Conservation (phyloP, 345 rosid genomes). For the Aquilaria yunnanensis region DNA sequence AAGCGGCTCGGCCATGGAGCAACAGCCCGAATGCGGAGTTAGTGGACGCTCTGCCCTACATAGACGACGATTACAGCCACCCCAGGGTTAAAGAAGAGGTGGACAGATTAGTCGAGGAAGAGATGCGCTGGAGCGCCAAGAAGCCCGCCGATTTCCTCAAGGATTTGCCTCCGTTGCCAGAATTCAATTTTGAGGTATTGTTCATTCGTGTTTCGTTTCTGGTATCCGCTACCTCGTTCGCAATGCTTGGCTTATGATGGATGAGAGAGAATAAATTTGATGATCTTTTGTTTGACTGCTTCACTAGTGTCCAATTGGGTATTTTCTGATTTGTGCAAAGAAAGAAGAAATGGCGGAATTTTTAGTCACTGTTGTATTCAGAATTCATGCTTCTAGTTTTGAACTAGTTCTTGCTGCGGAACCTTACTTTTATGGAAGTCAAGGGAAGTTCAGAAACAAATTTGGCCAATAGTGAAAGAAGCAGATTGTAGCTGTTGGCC, state of each 20-base stretch:
- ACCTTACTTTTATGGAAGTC: too few relatives aligned
- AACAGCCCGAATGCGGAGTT: conserved; percentile 53
- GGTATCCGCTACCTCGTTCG: too few relatives aligned
- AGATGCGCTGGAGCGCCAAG: conserved; percentile 90
- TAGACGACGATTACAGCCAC: conserved; percentile 84
- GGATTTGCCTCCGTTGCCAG: conserved; percentile 69
- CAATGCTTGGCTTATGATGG: too few relatives aligned
- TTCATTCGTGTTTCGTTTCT: too few relatives aligned
- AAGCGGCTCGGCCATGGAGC: conserved; percentile 57
- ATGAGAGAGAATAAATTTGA: too few relatives aligned
- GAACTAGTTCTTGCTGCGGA: too few relatives aligned
- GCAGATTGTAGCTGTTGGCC: too few relatives aligned
- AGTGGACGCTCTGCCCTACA: conserved; percentile 92
- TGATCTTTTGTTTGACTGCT: background rate
- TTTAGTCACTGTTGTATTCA: background rate
- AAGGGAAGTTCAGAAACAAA: too few relatives aligned
- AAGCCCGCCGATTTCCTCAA: conserved; percentile 87
- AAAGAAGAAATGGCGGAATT: background rate
- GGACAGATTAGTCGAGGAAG: conserved; percentile 86
- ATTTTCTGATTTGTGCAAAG: background rate
- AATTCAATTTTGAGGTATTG: conserved; percentile 61
- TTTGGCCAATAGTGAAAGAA: too few relatives aligned
- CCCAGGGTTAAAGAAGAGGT: conserved; percentile 75
- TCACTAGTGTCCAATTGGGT: background rate
- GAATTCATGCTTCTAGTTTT: too few relatives aligned